Evolutionary conservation across 1,139 yeast genomes (phyloP).

Genomic region (Debaryomyces coudertii): DNA sequence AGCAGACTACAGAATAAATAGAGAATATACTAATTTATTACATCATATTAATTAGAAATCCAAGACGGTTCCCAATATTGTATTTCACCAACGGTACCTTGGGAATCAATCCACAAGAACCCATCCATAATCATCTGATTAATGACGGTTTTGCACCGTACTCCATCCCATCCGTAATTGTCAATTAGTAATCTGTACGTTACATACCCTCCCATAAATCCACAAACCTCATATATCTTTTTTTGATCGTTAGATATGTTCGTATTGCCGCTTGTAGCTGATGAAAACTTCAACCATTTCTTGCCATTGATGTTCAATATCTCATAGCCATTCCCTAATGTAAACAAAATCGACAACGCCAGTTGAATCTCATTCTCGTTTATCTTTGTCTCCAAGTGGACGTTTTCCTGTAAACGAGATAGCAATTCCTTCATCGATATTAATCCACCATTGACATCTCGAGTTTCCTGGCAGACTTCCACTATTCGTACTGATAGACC

Average conservation of each 20-base stretch:
- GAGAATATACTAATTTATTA: not conserved
- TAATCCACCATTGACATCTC: constrained; percentile 79
- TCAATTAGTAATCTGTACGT: constrained; percentile 64
- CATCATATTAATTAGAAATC: constrained; percentile 26
- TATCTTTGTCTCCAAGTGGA: constrained; percentile 22
- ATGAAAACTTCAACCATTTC: constrained; percentile 45
- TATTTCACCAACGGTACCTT: constrained; percentile 47
- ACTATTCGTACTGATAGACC: constrained; percentile 73
- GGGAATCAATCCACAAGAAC: constrained; percentile 78
- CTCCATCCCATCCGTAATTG: constrained; percentile 71
- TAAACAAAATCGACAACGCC: constrained; percentile 23
- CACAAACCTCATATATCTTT: constrained; percentile 71
- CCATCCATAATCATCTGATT: constrained; percentile 84
- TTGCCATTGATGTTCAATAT: constrained; percentile 35
- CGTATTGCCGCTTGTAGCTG: constrained; percentile 30
- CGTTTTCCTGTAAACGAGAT: constrained; percentile 27
- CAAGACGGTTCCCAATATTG: constrained; percentile 68
- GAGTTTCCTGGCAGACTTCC: constrained; percentile 71
- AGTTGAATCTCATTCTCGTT: constrained; percentile 24
- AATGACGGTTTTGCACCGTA: constrained; percentile 63
- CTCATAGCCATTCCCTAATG: constrained; percentile 44
- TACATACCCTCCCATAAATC: constrained; percentile 66
- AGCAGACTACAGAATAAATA: not conserved
- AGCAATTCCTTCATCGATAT: constrained; percentile 64
- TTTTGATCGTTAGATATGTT: constrained; percentile 61